A percentile compares a stretch with the other conserved stretches of the same genome.
Evolutionary conservation across 306 rosid species (phyloP).

Genomic region (Medicago truncatula): DNA sequence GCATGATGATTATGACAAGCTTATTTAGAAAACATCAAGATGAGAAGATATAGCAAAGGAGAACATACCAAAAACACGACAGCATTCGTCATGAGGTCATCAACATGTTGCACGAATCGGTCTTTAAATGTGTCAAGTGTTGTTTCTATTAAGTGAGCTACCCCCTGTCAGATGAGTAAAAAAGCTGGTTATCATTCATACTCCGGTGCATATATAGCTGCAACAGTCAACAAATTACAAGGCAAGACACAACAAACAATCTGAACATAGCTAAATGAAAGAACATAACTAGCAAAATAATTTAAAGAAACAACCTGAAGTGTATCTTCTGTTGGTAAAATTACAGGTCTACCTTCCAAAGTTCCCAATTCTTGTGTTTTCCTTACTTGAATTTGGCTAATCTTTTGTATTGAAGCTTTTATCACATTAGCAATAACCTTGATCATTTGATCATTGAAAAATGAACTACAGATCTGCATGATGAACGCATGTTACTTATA

Average conservation of each 20-base stretch:
- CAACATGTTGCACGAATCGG: slow-evolving; percentile 12
- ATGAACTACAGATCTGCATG: slow-evolving; percentile 26
- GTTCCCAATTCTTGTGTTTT: not conserved
- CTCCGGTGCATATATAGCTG: too few species aligned
- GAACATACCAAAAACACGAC: slow-evolving; percentile 29
- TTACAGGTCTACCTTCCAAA: not conserved
- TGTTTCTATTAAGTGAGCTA: slow-evolving; percentile 18
- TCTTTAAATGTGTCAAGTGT: not conserved
- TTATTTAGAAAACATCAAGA: not conserved
- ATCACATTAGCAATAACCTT: slow-evolving; percentile 7
- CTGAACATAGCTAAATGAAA: too few species aligned
- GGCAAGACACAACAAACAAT: too few species aligned
- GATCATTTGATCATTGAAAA: not conserved
- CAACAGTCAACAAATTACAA: too few species aligned
- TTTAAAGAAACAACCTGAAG: slow-evolving; percentile 29
- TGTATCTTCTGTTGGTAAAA: slow-evolving; percentile 19
- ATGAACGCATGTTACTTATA: not conserved
- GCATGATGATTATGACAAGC: not conserved
- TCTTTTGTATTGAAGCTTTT: not conserved
- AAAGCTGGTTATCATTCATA: too few species aligned
- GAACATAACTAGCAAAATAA: not conserved
- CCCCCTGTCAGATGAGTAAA: slow-evolving; percentile 7
- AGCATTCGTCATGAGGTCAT: slow-evolving; percentile 26
- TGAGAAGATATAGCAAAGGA: not conserved
- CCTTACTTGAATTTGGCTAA: not conserved